A percentile compares a stretch with the other conserved stretches of the same genome.
Conservation (phyloP, 176 grass and related monocot species). For the Tillandsia leiboldiana region DNA sequence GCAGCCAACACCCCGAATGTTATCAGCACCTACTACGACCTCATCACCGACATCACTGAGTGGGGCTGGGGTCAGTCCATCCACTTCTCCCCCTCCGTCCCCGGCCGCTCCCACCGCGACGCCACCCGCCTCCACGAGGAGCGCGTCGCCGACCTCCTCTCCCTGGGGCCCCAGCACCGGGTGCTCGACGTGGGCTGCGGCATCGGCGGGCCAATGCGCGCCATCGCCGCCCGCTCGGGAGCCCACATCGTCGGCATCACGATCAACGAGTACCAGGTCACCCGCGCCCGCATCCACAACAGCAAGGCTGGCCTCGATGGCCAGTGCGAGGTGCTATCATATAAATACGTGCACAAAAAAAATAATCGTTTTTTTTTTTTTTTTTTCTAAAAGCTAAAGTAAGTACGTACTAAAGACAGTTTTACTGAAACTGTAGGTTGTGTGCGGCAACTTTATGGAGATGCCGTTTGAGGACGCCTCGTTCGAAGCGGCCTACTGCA, state of each 20-base stretch:
- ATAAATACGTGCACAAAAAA: too few species aligned
- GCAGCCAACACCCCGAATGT: not conserved
- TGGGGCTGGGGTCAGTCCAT: constrained; percentile 18
- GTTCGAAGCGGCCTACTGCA: constrained; percentile 14
- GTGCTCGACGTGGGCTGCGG: constrained; percentile 15
- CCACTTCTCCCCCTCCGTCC: constrained; percentile 16
- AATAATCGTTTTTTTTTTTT: too few species aligned
- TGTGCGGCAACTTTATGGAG: constrained; percentile 15
- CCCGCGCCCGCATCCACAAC: constrained; percentile 8
- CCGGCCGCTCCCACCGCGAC: constrained; percentile 10
- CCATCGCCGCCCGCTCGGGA: constrained; percentile 10
- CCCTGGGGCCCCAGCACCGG: not conserved
- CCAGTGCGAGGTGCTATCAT: constrained; percentile 6
- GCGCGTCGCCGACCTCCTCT: constrained; percentile 12
- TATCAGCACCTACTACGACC: constrained; percentile 18
- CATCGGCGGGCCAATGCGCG: constrained; percentile 18
- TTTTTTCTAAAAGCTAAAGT: too few species aligned
- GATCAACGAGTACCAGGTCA: constrained; percentile 19
- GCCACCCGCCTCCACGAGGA: constrained; percentile 20
- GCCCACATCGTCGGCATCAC: constrained; percentile 13
- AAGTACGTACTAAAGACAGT: too few species aligned
- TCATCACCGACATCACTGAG: constrained; percentile 15
- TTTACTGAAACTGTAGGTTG: not conserved
- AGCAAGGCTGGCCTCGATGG: constrained; percentile 1
- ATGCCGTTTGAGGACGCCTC: constrained; percentile 16